phyloP scores from a whole-genome alignment of 2,329 filamentous ascomycete species.

The Alternaria alternata region DNA sequence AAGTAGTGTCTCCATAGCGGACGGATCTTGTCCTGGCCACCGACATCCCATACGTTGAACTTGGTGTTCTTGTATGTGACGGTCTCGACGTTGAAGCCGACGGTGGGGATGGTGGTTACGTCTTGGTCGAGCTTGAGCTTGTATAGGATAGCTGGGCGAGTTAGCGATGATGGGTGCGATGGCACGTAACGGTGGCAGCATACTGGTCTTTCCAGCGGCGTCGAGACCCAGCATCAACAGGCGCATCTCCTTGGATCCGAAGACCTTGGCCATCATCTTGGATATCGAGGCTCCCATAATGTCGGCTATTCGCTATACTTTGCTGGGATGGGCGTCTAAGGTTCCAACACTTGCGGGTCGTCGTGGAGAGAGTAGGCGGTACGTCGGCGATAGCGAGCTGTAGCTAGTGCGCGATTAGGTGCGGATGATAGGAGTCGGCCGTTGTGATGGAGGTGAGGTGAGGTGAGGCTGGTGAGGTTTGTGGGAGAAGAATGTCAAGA shows the following conservation, averaged over 20 bases:
- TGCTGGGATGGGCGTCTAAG: background rate
- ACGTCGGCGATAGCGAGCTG: conserved; percentile 3
- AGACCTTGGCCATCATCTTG: conserved; percentile 98
- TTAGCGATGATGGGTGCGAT: conserved; percentile 23
- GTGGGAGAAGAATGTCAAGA: background rate
- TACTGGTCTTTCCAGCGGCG: conserved; percentile 94
- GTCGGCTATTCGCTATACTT: conserved; percentile 50
- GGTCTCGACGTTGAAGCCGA: conserved; percentile 99
- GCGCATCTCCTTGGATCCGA: conserved; percentile 98
- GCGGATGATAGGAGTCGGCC: background rate
- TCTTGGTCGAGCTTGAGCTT: conserved; percentile 99
- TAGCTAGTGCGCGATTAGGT: conserved; percentile 4
- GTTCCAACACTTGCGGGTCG: background rate
- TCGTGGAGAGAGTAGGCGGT: conserved; percentile 2
- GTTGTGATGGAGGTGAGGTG: background rate
- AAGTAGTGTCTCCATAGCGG: conserved; percentile 99
- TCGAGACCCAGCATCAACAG: conserved; percentile 97
- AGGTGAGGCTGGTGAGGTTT: background rate
- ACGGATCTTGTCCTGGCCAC: conserved; percentile 99
- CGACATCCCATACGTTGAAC: conserved; percentile 99
- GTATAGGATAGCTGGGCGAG: conserved; percentile 80
- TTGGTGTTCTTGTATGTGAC: conserved; percentile 99
- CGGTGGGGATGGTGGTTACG: conserved; percentile 98
- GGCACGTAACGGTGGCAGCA: conserved; percentile 18
- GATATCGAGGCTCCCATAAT: conserved; percentile 90